Conservation (phyloP, 139 green algal species). For the Marvania coccoides region DNA sequence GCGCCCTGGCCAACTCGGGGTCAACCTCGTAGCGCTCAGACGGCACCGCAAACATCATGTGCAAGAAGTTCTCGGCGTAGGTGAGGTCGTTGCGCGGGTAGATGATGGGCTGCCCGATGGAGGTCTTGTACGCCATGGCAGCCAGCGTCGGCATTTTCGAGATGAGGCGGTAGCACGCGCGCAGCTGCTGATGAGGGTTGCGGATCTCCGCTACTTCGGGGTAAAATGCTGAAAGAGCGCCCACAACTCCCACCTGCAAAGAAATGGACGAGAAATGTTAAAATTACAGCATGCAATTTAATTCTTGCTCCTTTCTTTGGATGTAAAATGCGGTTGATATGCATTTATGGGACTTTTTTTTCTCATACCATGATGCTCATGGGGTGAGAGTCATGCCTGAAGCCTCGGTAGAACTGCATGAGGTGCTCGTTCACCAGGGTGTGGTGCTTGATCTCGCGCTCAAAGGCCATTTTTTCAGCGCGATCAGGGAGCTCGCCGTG, state of each 20-base stretch:
- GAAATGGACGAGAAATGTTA: background rate
- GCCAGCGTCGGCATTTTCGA: conserved; percentile 65
- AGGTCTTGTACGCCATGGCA: conserved; percentile 56
- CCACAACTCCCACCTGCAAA: conserved; percentile 35
- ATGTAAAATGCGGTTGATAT: no score
- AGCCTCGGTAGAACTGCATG: conserved; percentile 50
- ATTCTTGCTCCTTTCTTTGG: no score
- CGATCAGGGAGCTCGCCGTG: conserved; percentile 53
- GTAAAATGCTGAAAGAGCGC: conserved; percentile 65
- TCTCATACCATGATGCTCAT: conserved; percentile 60
- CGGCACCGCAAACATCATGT: conserved; percentile 50
- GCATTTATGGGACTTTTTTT: no score
- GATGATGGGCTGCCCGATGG: conserved; percentile 50
- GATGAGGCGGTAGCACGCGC: conserved; percentile 46
- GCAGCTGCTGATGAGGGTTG: conserved; percentile 38
- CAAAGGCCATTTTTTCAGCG: conserved; percentile 35
- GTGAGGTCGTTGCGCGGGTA: conserved; percentile 56
- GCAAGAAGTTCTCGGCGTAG: conserved; percentile 60
- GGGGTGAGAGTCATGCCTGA: conserved; percentile 58
- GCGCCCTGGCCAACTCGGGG: conserved; percentile 31
- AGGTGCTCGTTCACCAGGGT: conserved; percentile 56
- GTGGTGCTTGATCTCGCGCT: conserved; percentile 44
- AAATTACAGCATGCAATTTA: no score
- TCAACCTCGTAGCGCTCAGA: conserved; percentile 44
- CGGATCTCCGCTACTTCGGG: conserved; percentile 23